phyloP scores from a whole-genome alignment of 495 filamentous ascomycete species.

The Oleoguttula mirabilis region DNA sequence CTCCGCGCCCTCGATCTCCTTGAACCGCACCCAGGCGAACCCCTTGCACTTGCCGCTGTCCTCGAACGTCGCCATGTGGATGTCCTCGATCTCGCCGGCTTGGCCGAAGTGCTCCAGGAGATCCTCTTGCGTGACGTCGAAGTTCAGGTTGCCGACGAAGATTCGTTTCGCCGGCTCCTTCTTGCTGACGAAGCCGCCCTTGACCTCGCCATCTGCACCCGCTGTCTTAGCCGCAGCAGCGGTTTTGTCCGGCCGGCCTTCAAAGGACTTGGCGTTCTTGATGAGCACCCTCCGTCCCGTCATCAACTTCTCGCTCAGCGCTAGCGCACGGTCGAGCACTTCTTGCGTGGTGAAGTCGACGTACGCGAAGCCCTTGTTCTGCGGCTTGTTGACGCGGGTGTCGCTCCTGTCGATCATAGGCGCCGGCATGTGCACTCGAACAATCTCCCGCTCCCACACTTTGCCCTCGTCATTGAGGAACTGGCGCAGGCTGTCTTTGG shows the following conservation, averaged over 20 bases:
- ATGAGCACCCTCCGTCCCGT: slow-evolving; percentile 70
- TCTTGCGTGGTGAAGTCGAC: slow-evolving; percentile 70
- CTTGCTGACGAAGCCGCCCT: slow-evolving; percentile 21
- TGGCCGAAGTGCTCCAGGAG: slow-evolving; percentile 65
- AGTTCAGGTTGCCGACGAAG: slow-evolving; percentile 86
- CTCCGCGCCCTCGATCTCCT: slow-evolving; percentile 57
- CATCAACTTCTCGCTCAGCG: slow-evolving; percentile 66
- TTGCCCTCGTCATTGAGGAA: slow-evolving; percentile 62
- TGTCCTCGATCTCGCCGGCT: slow-evolving; percentile 66
- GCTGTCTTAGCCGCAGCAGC: slow-evolving; percentile 32
- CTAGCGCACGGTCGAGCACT: slow-evolving; percentile 58
- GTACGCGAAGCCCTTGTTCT: slow-evolving; percentile 89
- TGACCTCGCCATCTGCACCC: slow-evolving; percentile 18
- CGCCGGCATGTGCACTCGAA: slow-evolving; percentile 67
- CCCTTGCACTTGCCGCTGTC: slow-evolving; percentile 97
- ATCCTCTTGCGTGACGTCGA: slow-evolving; percentile 70
- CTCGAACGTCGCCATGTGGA: slow-evolving; percentile 88
- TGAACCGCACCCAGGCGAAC: slow-evolving; percentile 88
- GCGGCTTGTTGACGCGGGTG: slow-evolving; percentile 22
- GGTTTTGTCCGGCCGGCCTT: slow-evolving; percentile 53
- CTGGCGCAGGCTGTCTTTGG: slow-evolving; percentile 53
- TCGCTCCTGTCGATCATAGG: slow-evolving; percentile 21
- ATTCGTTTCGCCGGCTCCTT: slow-evolving; percentile 62
- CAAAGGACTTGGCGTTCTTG: slow-evolving; percentile 78
- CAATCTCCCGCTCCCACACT: slow-evolving; percentile 60